Conservation (phyloP, 371 early-diverging fungal species). For the Blyttiomyces sp. region DNA sequence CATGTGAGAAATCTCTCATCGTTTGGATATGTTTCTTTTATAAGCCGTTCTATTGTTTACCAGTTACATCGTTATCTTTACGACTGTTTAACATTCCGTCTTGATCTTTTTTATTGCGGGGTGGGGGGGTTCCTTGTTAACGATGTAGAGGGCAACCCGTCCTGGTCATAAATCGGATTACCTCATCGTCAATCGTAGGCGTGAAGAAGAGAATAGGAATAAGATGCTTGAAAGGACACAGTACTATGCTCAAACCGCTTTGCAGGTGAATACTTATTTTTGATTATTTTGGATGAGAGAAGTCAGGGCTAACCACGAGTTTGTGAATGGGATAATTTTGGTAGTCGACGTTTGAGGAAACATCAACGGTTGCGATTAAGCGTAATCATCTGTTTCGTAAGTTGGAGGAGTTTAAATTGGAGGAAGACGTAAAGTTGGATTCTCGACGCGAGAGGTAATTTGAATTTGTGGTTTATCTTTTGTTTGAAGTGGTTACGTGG, state of each 20-base stretch:
- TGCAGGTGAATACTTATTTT: constrained; percentile 25
- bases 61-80: too few relatives aligned
- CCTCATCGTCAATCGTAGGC: constrained; percentile 41
- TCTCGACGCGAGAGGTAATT: constrained; percentile 37
- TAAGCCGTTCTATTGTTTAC: too few relatives aligned
- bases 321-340: background rate
- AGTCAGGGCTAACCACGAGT: too few relatives aligned
- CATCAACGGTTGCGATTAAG: constrained; percentile 28
- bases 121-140: too few relatives aligned
- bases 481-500: too few relatives aligned
- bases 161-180: constrained; percentile 32
- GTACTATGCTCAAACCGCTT: constrained; percentile 35
- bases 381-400: constrained; percentile 33
- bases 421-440: constrained; percentile 29
- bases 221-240: constrained; percentile 27
- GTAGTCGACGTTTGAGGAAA: constrained; percentile 44
- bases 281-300: too few relatives aligned
- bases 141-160: constrained; percentile 8
- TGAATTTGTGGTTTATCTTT: too few relatives aligned
- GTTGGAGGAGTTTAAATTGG: constrained; percentile 30
- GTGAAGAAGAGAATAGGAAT: constrained; percentile 36
- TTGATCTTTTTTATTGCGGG: too few relatives aligned
- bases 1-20: too few relatives aligned
- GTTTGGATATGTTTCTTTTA: too few relatives aligned
- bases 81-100: too few relatives aligned